Conservation (phyloP, 805 yeast genomes). For the Scheffersomyces lignosus region DNA sequence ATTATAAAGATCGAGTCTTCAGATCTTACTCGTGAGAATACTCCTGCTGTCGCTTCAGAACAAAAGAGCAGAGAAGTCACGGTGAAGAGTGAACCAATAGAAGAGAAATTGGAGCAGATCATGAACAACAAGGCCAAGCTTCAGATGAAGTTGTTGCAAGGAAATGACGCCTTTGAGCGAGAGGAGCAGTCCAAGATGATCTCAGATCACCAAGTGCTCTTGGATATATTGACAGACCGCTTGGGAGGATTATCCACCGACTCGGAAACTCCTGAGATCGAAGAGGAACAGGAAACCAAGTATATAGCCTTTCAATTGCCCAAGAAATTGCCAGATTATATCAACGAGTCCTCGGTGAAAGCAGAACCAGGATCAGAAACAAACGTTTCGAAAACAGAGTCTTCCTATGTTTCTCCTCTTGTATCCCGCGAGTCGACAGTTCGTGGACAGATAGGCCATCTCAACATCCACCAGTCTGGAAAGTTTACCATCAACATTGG, state of each 20-base stretch:
- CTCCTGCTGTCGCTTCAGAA: constrained; percentile 1
- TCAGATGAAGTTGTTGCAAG: constrained; percentile 27
- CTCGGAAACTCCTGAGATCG: constrained; percentile 4
- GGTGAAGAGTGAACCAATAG: constrained; percentile 32
- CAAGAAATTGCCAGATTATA: constrained; percentile 41
- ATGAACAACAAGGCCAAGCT: constrained; percentile 26
- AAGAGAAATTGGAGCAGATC: constrained; percentile 25
- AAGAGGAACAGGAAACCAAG: constrained; percentile 13
- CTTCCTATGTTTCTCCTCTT: no score
- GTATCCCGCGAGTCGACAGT: constrained; percentile 1
- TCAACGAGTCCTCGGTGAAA: constrained; percentile 5
- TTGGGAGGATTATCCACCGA: constrained; percentile 20
- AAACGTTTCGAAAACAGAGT: neutral
- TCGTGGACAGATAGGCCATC: constrained; percentile 66
- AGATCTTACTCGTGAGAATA: constrained; percentile 8
- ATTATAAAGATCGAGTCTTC: constrained; percentile 6
- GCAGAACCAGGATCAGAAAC: constrained; percentile 3
- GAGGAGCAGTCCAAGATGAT: constrained; percentile 31
- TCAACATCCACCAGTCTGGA: constrained; percentile 83
- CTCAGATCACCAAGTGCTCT: constrained; percentile 31
- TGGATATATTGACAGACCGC: constrained; percentile 24
- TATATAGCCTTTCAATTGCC: constrained; percentile 52
- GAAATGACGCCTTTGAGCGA: constrained; percentile 26
- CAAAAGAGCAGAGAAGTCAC: constrained; percentile 14
- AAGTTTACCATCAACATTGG: constrained; percentile 75